Evolutionary conservation across 2,329 filamentous ascomycete genomes (phyloP).

Genomic region (Exophiala dermatitidis): DNA sequence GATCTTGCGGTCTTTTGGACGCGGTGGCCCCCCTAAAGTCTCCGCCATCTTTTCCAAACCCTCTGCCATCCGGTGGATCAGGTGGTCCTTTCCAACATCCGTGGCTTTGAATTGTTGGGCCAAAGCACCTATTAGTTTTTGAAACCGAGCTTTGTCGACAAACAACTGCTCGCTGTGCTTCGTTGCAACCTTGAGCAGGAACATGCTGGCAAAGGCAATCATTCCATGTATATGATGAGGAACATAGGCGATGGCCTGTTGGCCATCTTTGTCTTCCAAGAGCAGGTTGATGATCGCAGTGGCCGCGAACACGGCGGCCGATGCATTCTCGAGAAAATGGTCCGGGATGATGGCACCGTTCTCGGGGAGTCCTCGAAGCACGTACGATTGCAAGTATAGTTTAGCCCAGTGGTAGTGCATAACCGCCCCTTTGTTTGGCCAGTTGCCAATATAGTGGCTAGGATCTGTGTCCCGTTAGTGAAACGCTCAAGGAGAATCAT

Average conservation of each 20-base stretch:
- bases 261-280: conserved; percentile 39
- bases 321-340: conserved; percentile 37
- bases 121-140: conserved; percentile 28
- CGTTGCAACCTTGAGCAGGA: conserved; percentile 40
- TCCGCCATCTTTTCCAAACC: conserved; percentile 32
- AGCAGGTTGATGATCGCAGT: conserved; percentile 39
- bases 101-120: conserved; percentile 29
- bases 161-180: conserved; percentile 35
- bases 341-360: conserved; percentile 34
- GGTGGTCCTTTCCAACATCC: conserved; percentile 30
- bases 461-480: conserved; percentile 32
- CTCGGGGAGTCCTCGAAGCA: conserved; percentile 42
- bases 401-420: conserved; percentile 48
- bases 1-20: conserved; percentile 15
- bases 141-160: conserved; percentile 28
- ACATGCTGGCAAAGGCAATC: conserved; percentile 43
- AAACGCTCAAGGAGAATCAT: neutral
- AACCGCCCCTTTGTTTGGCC: conserved; percentile 45
- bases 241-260: conserved; percentile 38
- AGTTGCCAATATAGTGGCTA: conserved; percentile 43
- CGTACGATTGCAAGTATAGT: conserved; percentile 46
- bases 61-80: conserved; percentile 31
- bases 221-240: conserved; percentile 43
- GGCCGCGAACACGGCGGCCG: conserved; percentile 39
- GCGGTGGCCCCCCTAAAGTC: conserved; percentile 20